These are phyloP conservation scores for Epichloe hybrida DNA, from an alignment of 2,329 filamentous ascomycete genomes.

Conservation along the genomic window DNA sequence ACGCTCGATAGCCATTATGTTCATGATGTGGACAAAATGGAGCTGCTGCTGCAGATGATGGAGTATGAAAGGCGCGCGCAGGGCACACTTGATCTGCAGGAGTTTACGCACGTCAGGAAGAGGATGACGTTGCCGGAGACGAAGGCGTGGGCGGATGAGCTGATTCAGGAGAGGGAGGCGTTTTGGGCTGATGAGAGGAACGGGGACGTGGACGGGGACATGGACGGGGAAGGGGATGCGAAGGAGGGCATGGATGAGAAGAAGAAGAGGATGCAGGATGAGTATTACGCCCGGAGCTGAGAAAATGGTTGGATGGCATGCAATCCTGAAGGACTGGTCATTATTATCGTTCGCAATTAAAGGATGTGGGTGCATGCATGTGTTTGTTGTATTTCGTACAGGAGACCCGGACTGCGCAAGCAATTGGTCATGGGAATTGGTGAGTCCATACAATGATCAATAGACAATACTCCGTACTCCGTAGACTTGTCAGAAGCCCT, in stretches of 20 bases:
- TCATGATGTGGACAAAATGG: conserved; percentile 95
- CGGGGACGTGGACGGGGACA: conserved; percentile 31
- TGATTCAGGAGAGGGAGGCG: conserved; percentile 60
- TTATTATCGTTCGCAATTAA: too few species aligned
- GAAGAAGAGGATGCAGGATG: conserved; percentile 28
- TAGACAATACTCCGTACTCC: too few species aligned
- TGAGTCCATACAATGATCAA: too few species aligned
- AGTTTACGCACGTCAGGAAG: conserved; percentile 70
- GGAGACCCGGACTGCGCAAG: too few species aligned
- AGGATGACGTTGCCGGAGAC: conserved; percentile 66
- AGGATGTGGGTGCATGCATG: too few species aligned
- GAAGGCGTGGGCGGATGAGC: conserved; percentile 61
- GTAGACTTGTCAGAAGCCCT: too few species aligned
- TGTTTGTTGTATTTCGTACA: too few species aligned
- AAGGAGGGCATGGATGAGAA: conserved; percentile 21
- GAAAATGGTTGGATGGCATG: not conserved
- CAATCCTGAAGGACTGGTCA: too few species aligned
- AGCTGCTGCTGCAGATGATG: conserved; percentile 86
- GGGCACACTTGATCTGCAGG: conserved; percentile 59
- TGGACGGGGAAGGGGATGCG: conserved; percentile 23
- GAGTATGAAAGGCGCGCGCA: conserved; percentile 75
- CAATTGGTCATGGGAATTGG: too few species aligned
- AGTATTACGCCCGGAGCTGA: conserved; percentile 29
- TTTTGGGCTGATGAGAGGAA: conserved; percentile 51
- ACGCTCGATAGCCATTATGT: conserved; percentile 82